Evolutionary conservation across 148 eudicot species (phyloP).

Genomic region (Silene latifolia): DNA sequence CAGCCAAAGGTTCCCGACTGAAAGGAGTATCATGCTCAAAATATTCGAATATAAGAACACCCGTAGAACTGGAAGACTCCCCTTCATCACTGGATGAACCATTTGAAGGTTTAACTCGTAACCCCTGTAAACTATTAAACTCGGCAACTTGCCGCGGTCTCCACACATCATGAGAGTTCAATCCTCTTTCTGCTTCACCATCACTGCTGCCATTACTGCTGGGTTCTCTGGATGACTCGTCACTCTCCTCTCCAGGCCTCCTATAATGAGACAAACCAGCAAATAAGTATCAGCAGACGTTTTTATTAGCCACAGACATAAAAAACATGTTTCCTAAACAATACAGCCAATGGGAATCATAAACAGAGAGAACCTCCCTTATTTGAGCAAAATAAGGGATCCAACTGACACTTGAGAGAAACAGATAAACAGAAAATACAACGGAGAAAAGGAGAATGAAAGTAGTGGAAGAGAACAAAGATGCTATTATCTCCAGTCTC

Average conservation of each 20-base stretch:
- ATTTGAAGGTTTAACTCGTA: slow-evolving; percentile 33
- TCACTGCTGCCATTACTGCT: slow-evolving; percentile 76
- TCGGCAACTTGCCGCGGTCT: slow-evolving; percentile 36
- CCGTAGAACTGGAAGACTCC: slow-evolving; percentile 52
- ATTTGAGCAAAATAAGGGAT: too few relatives aligned
- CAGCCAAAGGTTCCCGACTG: slow-evolving; percentile 84
- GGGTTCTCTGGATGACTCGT: slow-evolving; percentile 71
- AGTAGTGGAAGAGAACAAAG: too few relatives aligned
- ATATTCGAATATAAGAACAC: slow-evolving; percentile 58
- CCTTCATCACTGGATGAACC: slow-evolving; percentile 55
- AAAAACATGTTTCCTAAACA: background rate
- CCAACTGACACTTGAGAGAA: too few relatives aligned
- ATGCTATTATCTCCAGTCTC: too few relatives aligned
- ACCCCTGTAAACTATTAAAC: slow-evolving; percentile 34
- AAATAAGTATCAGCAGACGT: background rate
- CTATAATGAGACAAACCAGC: slow-evolving; percentile 32
- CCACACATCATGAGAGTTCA: slow-evolving; percentile 28
- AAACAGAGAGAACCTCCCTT: background rate
- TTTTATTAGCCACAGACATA: background rate
- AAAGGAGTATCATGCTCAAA: slow-evolving; percentile 66
- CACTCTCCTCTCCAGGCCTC: slow-evolving; percentile 79
- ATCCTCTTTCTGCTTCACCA: slow-evolving; percentile 41
- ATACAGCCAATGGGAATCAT: background rate
- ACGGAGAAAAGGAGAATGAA: too few relatives aligned
- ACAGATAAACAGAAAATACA: too few relatives aligned